These are phyloP conservation scores for Globisporangium recalcitrans DNA, from an alignment of 352 stramenopile species.

Conservation along the genomic window DNA sequence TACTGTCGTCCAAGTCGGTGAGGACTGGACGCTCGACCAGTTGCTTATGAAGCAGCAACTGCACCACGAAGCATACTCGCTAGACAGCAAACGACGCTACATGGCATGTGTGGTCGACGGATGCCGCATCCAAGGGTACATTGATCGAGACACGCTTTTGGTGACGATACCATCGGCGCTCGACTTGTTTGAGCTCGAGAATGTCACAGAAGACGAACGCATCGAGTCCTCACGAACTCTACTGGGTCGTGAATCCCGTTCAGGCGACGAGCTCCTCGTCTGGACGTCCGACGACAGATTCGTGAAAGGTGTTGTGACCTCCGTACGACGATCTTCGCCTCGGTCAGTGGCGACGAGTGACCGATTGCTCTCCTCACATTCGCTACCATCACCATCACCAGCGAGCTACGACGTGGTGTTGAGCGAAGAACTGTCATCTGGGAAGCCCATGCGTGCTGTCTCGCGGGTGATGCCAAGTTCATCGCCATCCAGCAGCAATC, in stretches of 20 bases:
- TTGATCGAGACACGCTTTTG: conserved; percentile 31
- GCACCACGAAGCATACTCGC: conserved; percentile 19
- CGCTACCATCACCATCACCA: background rate
- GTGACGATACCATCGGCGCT: conserved; percentile 20
- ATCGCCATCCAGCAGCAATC: background rate
- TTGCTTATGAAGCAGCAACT: conserved; percentile 31
- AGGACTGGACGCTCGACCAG: conserved; percentile 34
- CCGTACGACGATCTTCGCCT: conserved; percentile 3
- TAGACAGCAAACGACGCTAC: conserved; percentile 12
- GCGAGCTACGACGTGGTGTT: conserved; percentile 19
- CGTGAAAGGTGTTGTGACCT: conserved; percentile 19
- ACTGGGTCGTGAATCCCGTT: conserved; percentile 11
- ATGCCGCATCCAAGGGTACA: conserved; percentile 22
- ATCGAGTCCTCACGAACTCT: background rate
- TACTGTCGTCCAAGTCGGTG: conserved; percentile 17
- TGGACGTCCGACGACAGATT: conserved; percentile 20
- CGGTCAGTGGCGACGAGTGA: background rate
- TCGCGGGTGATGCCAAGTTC: background rate
- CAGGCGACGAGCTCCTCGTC: conserved; percentile 17
- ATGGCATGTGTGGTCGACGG: conserved; percentile 24
- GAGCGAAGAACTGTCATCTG: conserved; percentile 16
- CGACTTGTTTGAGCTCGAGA: conserved; percentile 43
- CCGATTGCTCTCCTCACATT: background rate
- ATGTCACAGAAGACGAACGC: background rate
- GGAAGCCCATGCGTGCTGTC: conserved; percentile 10